These are phyloP conservation scores for Parathielavia hyrcaniae DNA, from an alignment of 495 filamentous ascomycete species.

Conservation along the genomic window DNA sequence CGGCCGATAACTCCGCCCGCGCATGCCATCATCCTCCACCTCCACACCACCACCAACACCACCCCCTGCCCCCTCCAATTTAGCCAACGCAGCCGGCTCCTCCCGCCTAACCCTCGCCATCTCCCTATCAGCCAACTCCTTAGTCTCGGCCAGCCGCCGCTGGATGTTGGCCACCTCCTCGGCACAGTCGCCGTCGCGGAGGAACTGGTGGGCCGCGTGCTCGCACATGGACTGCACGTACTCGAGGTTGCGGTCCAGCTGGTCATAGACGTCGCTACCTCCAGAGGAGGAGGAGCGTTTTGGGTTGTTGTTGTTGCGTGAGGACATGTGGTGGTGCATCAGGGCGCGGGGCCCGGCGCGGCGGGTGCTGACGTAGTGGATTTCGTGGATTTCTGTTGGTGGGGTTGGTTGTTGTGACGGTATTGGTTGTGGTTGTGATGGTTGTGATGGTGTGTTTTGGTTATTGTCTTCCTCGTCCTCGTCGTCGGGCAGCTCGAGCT, in stretches of 20 bases:
- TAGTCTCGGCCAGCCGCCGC: constrained; percentile 50
- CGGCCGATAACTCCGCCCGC: constrained; percentile 27
- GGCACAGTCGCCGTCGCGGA: constrained; percentile 74
- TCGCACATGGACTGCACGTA: constrained; percentile 74
- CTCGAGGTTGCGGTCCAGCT: constrained; percentile 69
- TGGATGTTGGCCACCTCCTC: constrained; percentile 66
- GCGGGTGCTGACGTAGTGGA: constrained; percentile 34
- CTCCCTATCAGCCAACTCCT: constrained; percentile 52
- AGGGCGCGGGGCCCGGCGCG: constrained; percentile 19
- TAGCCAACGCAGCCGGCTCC: constrained; percentile 27
- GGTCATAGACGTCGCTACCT: constrained; percentile 54
- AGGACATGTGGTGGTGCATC: constrained; percentile 18
- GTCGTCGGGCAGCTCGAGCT: constrained; percentile 45
- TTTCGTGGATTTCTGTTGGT: constrained; percentile 16
- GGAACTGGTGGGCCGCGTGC: constrained; percentile 76
- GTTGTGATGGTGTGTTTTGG: constrained; percentile 5
- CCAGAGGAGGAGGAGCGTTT: no score
- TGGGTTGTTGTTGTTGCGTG: no score
- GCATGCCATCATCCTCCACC: constrained; percentile 13
- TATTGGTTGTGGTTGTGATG: not conserved
- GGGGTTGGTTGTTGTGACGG: not conserved
- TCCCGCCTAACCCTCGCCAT: constrained; percentile 48
- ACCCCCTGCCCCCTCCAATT: constrained; percentile 14
- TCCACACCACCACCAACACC: no score
- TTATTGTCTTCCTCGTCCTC: constrained; percentile 9